Conservation (phyloP, 768 basidiomycete species). For the Thelephora ganbajun region DNA sequence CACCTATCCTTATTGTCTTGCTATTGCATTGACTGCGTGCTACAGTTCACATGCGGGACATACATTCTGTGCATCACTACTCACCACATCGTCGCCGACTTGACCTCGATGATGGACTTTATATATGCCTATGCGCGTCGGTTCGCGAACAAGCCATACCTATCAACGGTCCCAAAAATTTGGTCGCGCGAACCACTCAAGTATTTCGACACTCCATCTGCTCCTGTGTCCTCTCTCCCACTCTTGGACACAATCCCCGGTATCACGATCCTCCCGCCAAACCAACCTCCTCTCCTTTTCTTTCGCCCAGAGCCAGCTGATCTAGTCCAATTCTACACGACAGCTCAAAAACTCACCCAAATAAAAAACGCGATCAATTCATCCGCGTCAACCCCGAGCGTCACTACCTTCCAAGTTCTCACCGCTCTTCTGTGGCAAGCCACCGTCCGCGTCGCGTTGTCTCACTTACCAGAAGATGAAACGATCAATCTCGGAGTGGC, state of each 20-base stretch:
- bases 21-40: not conserved
- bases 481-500: not conserved
- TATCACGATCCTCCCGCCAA: not conserved
- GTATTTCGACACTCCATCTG: not conserved
- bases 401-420: no score
- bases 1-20: not conserved
- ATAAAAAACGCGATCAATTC: not conserved
- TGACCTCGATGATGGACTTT: not conserved
- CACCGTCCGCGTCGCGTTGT: not conserved
- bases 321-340: not conserved
- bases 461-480: not conserved
- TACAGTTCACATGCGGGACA: no score
- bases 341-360: not conserved
- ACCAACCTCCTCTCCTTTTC: not conserved
- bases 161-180: not conserved
- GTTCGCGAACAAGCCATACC: not conserved
- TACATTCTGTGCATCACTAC: no score
- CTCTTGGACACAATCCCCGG: not conserved
- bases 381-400: no score
- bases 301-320: not conserved
- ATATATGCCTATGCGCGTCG: not conserved
- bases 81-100: not conserved
- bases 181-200: not conserved
- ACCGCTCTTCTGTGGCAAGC: not conserved
- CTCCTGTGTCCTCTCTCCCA: no score